Evolutionary conservation across 345 rosid genomes (phyloP).

Genomic region (Salix arbutifolia): DNA sequence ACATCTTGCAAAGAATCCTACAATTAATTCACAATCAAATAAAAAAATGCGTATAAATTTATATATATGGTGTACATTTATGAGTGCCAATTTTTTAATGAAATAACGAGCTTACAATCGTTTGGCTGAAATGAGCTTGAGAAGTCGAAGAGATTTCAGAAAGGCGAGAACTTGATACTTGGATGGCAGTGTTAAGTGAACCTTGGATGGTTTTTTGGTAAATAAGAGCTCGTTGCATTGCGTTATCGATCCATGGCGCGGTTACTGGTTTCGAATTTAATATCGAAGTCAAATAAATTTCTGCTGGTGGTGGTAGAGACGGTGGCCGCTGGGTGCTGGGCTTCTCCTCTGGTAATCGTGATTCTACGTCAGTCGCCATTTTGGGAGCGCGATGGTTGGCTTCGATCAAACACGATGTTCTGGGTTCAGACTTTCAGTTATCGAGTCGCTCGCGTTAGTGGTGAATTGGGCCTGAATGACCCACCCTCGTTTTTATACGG

Average conservation of each 20-base stretch:
- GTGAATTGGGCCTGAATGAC: not conserved
- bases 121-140: slow-evolving; percentile 51
- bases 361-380: slow-evolving; percentile 50
- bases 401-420: not conserved
- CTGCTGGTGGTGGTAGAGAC: not conserved
- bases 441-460: not conserved
- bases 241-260: slow-evolving; percentile 67
- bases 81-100: not conserved
- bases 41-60: not conserved
- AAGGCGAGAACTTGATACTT: slow-evolving; percentile 51
- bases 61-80: not conserved
- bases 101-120: slow-evolving; percentile 42
- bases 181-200: slow-evolving; percentile 43
- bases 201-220: slow-evolving; percentile 49
- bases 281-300: slow-evolving; percentile 5
- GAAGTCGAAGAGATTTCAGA: slow-evolving; percentile 57
- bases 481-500: not conserved
- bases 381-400: not conserved
- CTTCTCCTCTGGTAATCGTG: slow-evolving; percentile 37
- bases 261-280: slow-evolving; percentile 39
- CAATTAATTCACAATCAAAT: not conserved
- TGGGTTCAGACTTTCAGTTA: not conserved
- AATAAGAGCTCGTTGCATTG: slow-evolving; percentile 53
- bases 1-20: slow-evolving; percentile 57
- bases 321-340: slow-evolving; percentile 12